Percentiles rank a stretch among this genome's conserved stretches.
Evolutionary conservation across 495 filamentous ascomycete genomes (phyloP).

Genomic region (Penicillium steckii): DNA sequence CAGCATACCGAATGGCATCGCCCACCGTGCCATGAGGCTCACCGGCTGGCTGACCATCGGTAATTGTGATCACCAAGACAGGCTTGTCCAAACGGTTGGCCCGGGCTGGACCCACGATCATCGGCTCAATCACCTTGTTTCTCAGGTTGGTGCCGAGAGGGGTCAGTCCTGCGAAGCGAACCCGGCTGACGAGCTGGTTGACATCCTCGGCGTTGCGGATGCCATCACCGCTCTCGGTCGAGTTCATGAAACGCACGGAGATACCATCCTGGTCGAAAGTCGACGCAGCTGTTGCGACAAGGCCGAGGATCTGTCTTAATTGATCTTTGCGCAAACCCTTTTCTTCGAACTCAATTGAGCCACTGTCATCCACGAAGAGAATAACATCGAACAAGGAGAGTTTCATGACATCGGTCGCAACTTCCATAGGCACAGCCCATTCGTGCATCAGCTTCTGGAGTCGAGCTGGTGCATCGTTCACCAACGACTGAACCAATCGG

Average conservation of each 20-base stretch:
- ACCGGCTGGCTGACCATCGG: constrained; percentile 64
- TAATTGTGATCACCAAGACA: constrained; percentile 67
- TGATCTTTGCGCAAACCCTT: constrained; percentile 66
- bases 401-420: constrained; percentile 67
- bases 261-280: constrained; percentile 73
- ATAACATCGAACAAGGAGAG: constrained; percentile 65
- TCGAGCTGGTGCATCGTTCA: constrained; percentile 44
- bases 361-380: constrained; percentile 71
- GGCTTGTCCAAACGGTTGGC: constrained; percentile 58
- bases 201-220: constrained; percentile 60
- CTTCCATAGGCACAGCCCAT: constrained; percentile 58
- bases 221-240: constrained; percentile 44
- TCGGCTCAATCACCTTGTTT: constrained; percentile 60
- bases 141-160: constrained; percentile 63
- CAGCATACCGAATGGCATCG: constrained; percentile 50
- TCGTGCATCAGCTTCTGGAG: constrained; percentile 52
- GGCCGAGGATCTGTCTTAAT: constrained; percentile 58
- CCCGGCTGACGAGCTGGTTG: constrained; percentile 51
- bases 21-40: constrained; percentile 48
- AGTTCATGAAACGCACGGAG: constrained; percentile 71
- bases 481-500: constrained; percentile 34
- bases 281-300: constrained; percentile 62
- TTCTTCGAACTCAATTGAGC: constrained; percentile 68
- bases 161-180: constrained; percentile 66
- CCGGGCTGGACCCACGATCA: constrained; percentile 53